These are phyloP conservation scores for Ophiocordyceps australis DNA, from an alignment of 2,329 filamentous ascomycete genomes.

Conservation along the genomic window DNA sequence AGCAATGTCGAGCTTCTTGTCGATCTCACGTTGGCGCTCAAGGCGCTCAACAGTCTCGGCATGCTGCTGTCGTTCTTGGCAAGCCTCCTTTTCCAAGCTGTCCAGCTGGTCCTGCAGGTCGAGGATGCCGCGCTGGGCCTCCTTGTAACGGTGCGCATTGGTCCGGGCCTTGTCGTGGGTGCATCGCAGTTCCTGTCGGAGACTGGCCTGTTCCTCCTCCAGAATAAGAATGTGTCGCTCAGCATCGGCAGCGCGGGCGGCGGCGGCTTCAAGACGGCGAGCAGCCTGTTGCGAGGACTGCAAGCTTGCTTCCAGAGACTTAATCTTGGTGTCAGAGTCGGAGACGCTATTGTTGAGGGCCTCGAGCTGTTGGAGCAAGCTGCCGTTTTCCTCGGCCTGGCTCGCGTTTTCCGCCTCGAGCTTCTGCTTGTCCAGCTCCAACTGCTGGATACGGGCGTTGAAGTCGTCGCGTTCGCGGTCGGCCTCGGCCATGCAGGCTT, in stretches of 20 bases:
- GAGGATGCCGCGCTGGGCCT: slow-evolving; percentile 61
- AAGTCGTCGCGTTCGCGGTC: slow-evolving; percentile 68
- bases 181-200: slow-evolving; percentile 48
- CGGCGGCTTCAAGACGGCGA: slow-evolving; percentile 54
- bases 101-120: slow-evolving; percentile 79
- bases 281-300: slow-evolving; percentile 63
- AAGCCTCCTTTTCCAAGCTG: slow-evolving; percentile 68
- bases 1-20: slow-evolving; percentile 64
- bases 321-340: slow-evolving; percentile 66
- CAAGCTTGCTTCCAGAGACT: slow-evolving; percentile 57
- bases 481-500: slow-evolving; percentile 84
- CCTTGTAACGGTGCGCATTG: slow-evolving; percentile 67
- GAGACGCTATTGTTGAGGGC: slow-evolving; percentile 59
- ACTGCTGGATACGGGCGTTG: slow-evolving; percentile 50
- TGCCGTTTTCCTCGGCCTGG: slow-evolving; percentile 68
- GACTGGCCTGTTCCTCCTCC: slow-evolving; percentile 60
- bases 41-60: slow-evolving; percentile 65
- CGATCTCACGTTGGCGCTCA: slow-evolving; percentile 66
- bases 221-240: slow-evolving; percentile 65
- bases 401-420: slow-evolving; percentile 62
- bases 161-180: slow-evolving; percentile 61
- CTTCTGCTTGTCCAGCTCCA: slow-evolving; percentile 57
- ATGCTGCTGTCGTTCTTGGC: slow-evolving; percentile 65
- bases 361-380: slow-evolving; percentile 70
- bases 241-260: slow-evolving; percentile 55